These are phyloP conservation scores for Fusarium tricinctum DNA, from an alignment of 2,329 filamentous ascomycete species.

Conservation along the genomic window DNA sequence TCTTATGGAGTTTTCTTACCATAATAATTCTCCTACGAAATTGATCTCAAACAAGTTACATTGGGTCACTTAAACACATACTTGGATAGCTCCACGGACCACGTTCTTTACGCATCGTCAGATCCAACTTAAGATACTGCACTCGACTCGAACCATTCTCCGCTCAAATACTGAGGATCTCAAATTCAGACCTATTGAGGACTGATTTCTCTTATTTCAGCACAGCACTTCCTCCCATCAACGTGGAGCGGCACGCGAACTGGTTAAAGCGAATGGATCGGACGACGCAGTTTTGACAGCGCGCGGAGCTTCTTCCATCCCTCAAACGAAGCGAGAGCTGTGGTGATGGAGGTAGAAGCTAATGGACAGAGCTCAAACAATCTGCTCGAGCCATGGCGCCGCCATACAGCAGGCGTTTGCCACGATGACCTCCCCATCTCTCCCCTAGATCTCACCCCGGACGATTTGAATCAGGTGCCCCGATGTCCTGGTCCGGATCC, in stretches of 20 bases:
- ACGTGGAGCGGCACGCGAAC: conserved; percentile 14
- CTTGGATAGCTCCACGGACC: conserved; percentile 1
- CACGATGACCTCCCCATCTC: conserved; percentile 43
- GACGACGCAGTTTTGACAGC: conserved; percentile 38
- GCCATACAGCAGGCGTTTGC: conserved; percentile 37
- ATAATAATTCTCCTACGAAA: not conserved
- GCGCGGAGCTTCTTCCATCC: conserved; percentile 40
- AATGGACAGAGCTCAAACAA: conserved; percentile 45
- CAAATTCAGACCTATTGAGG: not conserved
- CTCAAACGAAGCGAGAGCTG: conserved; percentile 43
- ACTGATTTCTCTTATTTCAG: not conserved
- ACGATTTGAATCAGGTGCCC: conserved; percentile 42
- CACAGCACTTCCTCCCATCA: not conserved
- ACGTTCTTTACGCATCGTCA: conserved; percentile 30
- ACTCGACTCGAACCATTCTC: conserved; percentile 19
- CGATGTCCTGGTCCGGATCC: conserved; percentile 42
- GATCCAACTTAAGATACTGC: conserved; percentile 23
- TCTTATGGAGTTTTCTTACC: not conserved
- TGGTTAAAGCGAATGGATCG: conserved; percentile 44
- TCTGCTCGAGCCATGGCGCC: conserved; percentile 46
- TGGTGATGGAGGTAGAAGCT: conserved; percentile 48
- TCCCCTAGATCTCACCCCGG: conserved; percentile 35
- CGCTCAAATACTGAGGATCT: not conserved
- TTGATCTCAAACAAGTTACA: conserved; percentile 9
- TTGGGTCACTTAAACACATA: conserved; percentile 4